A percentile compares a stretch with the other conserved stretches of the same genome.
Evolutionary conservation across 345 rosid genomes (phyloP).

Genomic region (Citrus trifoliata): DNA sequence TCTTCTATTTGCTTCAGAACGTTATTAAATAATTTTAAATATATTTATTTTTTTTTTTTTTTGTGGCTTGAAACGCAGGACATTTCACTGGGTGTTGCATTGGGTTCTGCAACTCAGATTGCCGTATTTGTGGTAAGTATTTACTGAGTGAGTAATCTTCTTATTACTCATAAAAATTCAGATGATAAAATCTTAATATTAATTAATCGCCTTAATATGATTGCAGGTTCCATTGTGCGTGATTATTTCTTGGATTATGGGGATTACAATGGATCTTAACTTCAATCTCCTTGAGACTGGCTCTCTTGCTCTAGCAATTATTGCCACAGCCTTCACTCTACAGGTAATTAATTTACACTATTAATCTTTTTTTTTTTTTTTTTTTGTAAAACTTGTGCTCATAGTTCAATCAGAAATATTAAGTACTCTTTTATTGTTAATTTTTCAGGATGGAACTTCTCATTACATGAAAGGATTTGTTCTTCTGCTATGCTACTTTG

Average conservation of each 20-base stretch:
- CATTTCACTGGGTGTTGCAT: conserved; percentile 77
- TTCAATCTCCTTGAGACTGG: conserved; percentile 83
- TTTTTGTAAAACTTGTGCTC: background rate
- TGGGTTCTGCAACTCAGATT: conserved; percentile 90
- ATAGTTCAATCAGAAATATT: background rate
- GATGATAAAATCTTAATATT: background rate
- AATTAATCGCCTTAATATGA: background rate
- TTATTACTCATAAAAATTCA: background rate
- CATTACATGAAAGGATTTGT: conserved; percentile 86
- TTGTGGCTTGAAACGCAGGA: conserved; percentile 41
- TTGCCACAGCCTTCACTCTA: conserved; percentile 70
- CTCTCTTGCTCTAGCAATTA: conserved; percentile 62
- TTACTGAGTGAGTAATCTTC: background rate
- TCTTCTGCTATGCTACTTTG: conserved; percentile 63
- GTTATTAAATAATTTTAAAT: background rate
- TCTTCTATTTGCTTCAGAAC: background rate
- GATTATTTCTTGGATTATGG: conserved; percentile 71
- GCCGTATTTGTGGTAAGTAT: conserved; percentile 72
- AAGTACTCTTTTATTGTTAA: background rate
- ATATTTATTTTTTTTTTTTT: background rate
- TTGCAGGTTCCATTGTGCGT: conserved; percentile 70
- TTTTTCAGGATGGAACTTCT: conserved; percentile 81
- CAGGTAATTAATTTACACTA: conserved; percentile 25
- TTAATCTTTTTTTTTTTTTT: background rate
- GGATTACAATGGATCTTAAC: conserved; percentile 75